Percentiles rank a stretch among this genome's conserved stretches.
phyloP scores from a whole-genome alignment of 495 filamentous ascomycete species.

The Acidomyces sp. region DNA sequence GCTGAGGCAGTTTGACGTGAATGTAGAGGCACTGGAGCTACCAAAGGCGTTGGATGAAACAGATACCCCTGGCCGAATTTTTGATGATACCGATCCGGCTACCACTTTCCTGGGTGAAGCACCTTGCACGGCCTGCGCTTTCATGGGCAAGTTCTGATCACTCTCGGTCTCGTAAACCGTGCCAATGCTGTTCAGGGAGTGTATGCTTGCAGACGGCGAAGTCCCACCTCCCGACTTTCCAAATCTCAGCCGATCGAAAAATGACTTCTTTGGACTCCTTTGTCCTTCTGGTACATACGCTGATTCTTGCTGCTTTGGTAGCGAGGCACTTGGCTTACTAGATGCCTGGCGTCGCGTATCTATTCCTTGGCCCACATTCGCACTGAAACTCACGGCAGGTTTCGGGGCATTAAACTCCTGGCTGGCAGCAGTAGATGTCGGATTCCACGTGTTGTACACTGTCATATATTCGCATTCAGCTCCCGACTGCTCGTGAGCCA shows the following conservation, averaged over 20 bases:
- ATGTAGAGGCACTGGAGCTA: no score
- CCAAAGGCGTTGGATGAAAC: no score
- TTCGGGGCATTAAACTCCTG: no score
- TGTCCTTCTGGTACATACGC: neutral
- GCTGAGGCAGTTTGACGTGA: neutral
- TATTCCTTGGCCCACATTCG: neutral
- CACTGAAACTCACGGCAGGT: no score
- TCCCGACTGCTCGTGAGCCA: constrained; percentile 21
- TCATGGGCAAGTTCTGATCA: constrained; percentile 17
- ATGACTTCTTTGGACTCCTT: constrained; percentile 28
- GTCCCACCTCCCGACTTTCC: constrained; percentile 8
- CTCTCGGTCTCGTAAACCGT: neutral
- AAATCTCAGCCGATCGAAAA: constrained; percentile 25
- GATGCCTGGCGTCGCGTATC: constrained; percentile 2
- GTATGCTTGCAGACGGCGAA: constrained; percentile 4
- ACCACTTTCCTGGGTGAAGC: constrained; percentile 9
- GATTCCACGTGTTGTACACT: constrained; percentile 11
- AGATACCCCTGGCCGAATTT: no score
- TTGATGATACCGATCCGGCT: no score
- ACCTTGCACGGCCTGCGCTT: constrained; percentile 22
- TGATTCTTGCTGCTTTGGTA: neutral
- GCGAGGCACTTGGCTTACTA: neutral
- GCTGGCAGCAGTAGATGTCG: constrained; percentile 8
- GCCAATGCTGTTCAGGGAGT: constrained; percentile 3
- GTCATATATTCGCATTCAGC: constrained; percentile 5